Percentiles rank a stretch among this genome's conserved stretches.
Evolutionary conservation across 176 grass and related monocot species (phyloP).

Genomic region (Triticum timopheevii): DNA sequence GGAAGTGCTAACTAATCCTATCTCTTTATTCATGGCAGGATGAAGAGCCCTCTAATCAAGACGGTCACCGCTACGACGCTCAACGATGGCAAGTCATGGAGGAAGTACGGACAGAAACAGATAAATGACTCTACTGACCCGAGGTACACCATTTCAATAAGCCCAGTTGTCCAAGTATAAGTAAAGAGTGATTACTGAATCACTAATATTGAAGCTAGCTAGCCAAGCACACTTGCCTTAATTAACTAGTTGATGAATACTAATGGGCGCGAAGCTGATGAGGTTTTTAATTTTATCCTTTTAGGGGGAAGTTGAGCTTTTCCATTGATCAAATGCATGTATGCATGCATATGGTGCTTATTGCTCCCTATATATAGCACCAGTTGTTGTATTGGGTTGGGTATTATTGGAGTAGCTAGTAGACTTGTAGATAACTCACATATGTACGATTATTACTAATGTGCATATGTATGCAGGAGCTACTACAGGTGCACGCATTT

Average conservation of each 20-base stretch:
- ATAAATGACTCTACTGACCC: conserved; percentile 50
- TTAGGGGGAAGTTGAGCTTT: background rate
- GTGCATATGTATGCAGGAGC: conserved; percentile 43
- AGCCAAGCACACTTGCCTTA: background rate
- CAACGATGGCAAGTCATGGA: conserved; percentile 58
- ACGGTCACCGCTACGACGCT: conserved; percentile 18
- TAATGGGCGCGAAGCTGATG: too few relatives aligned
- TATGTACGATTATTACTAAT: background rate
- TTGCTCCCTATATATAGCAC: background rate
- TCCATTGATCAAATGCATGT: background rate
- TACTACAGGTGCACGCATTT: conserved; percentile 86
- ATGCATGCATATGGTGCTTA: background rate
- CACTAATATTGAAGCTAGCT: background rate
- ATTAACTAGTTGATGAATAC: background rate
- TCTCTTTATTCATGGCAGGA: conserved; percentile 39
- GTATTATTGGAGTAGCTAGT: too few relatives aligned
- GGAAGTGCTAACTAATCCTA: background rate
- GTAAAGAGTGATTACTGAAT: background rate
- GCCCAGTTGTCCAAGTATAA: background rate
- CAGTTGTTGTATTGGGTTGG: background rate
- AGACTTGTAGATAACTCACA: too few relatives aligned
- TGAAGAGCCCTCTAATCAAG: conserved; percentile 36
- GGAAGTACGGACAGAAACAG: conserved; percentile 84
- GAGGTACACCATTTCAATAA: conserved; percentile 30
- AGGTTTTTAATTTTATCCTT: background rate